Evolutionary conservation across 2,329 filamentous ascomycete species (phyloP), one percentile per base, ranked within the genome.

Genomic region (Neonectria punicea): DNA sequence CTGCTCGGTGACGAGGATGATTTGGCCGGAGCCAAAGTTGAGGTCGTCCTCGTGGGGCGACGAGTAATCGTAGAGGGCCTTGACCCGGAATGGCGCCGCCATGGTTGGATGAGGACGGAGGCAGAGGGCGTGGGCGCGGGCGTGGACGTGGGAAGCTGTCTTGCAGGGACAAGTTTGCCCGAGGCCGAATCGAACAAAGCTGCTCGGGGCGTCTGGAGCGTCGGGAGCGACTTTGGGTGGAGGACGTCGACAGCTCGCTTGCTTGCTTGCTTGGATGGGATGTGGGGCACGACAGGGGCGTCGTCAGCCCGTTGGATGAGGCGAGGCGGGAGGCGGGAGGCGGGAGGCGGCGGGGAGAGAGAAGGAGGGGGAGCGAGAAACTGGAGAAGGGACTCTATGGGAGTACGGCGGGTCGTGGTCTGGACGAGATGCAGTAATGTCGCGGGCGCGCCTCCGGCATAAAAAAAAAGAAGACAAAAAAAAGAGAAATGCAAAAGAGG

Each of bases 41-140:
- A 99, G 90, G 82, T 99, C 96, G 81, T 99, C 96, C 73, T 97
- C 94, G 80, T 99, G 95, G 67, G 89, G 88, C 72, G 96, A 98
- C 78, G 87, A 85, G 84, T 99, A 99, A 79, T 98, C 95, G 84
- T 92, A 99, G 77, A 98, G 83, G 73, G 96, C 93, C 86, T 94
- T 97, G 84, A 99, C 96, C 83, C 93, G 97, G 86, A 97, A 98
- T 66, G 90, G 89, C 74, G 85, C 85, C 79, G 90, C 84, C 92
- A 94, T 94, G 78, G 80, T 39, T 86, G 83, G 67, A 66, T 71
- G 70, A 68, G 70, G 65, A 63, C 67, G 47, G 43, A 61, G 44
- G 57, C 56, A 47, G 66, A 41, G 57, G 55, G 54, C 64, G 63
- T 58, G 36, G 36, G 14, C 36, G 13, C 14, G 34, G 34, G 34